phyloP scores from a whole-genome alignment of 2,329 filamentous ascomycete genomes.

The Hymenoscyphus occultus region DNA sequence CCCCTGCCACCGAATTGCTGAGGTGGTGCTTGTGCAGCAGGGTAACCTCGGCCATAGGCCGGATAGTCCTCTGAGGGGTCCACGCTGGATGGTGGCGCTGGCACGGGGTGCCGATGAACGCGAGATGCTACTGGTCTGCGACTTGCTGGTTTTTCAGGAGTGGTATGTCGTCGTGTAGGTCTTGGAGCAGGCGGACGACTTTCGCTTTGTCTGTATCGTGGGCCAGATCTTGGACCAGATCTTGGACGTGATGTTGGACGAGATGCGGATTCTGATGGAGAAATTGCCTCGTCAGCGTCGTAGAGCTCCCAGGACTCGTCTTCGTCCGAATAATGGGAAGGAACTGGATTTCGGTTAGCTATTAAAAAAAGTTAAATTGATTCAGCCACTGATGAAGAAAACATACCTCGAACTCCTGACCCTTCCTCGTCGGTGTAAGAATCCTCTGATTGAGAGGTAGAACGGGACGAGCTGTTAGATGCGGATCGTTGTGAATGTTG shows the following conservation, averaged over 20 bases:
- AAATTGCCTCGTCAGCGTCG: conserved; percentile 45
- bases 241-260: conserved; percentile 42
- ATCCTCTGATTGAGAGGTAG: conserved; percentile 29
- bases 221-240: conserved; percentile 13
- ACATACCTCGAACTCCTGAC: conserved; percentile 32
- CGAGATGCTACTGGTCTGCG: conserved; percentile 39
- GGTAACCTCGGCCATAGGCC: conserved; percentile 43
- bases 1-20: conserved; percentile 28
- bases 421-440: conserved; percentile 34
- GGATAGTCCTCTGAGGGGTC: conserved; percentile 64
- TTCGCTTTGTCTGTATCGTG: conserved; percentile 28
- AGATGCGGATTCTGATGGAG: conserved; percentile 59
- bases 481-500: conserved; percentile 21
- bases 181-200: conserved; percentile 40
- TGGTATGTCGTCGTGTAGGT: conserved; percentile 38
- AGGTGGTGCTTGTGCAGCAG: conserved; percentile 36
- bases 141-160: conserved; percentile 38
- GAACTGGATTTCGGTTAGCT: conserved; percentile 16
- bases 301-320: conserved; percentile 37
- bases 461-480: conserved; percentile 31
- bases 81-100: conserved; percentile 57
- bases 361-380: not conserved
- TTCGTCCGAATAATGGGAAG: conserved; percentile 26
- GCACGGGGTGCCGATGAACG: conserved; percentile 44
- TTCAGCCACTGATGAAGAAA: not conserved